These are phyloP conservation scores for Ceratocystis destructans DNA, from an alignment of 2,329 filamentous ascomycete species.

Conservation along the genomic window DNA sequence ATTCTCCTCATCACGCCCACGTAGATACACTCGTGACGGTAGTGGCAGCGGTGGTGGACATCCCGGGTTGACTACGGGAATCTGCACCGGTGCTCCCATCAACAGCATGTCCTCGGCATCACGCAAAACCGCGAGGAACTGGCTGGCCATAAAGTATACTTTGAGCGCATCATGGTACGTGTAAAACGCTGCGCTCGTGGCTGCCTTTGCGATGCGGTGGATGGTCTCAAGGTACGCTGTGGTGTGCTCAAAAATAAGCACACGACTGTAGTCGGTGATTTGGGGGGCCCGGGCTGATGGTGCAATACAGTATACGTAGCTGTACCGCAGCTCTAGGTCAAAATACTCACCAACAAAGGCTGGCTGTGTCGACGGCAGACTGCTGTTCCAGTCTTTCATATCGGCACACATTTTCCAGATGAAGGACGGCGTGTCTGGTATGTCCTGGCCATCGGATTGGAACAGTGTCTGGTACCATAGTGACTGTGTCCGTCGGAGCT, in stretches of 20 bases:
- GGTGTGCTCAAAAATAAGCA: conserved; percentile 73
- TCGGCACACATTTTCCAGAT: conserved; percentile 63
- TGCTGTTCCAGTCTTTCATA: conserved; percentile 69
- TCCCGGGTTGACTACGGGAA: conserved; percentile 33
- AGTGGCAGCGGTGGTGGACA: conserved; percentile 40
- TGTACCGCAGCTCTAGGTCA: conserved; percentile 79
- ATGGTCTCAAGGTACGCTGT: conserved; percentile 69
- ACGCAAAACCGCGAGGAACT: conserved; percentile 47
- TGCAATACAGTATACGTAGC: conserved; percentile 77
- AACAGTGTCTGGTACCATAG: conserved; percentile 82
- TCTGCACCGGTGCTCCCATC: conserved; percentile 32
- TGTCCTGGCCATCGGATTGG: conserved; percentile 57
- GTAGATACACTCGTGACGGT: conserved; percentile 31
- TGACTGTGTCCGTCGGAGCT: conserved; percentile 73
- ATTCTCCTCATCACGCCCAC: conserved; percentile 33
- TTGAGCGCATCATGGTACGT: conserved; percentile 81
- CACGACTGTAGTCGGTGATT: conserved; percentile 61
- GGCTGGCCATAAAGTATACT: conserved; percentile 59
- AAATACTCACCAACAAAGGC: conserved; percentile 60
- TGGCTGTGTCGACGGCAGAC: conserved; percentile 53
- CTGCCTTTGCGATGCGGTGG: conserved; percentile 49
- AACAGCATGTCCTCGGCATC: conserved; percentile 45
- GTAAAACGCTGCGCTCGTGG: conserved; percentile 51
- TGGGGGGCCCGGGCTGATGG: conserved; percentile 61
- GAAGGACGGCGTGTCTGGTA: conserved; percentile 54